A percentile compares a stretch with the other conserved stretches of the same genome.
Conservation (phyloP, 2,329 filamentous ascomycete genomes). For the Aureobasidium musti region DNA sequence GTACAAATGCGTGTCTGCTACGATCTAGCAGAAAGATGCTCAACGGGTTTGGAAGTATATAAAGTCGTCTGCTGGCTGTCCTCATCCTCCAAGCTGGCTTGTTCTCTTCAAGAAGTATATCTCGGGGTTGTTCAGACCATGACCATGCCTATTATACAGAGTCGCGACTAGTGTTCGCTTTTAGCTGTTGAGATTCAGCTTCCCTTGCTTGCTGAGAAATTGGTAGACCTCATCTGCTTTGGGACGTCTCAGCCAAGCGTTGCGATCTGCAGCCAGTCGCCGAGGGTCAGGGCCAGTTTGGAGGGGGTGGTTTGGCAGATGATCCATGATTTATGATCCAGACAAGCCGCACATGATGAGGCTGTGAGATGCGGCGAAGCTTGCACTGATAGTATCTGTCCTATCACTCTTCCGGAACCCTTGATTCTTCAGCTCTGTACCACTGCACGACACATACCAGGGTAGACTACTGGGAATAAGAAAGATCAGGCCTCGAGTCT, state of each 20-base stretch:
- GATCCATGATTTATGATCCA: conserved; percentile 13
- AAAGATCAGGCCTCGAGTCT: conserved; percentile 10
- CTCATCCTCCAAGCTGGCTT: not conserved
- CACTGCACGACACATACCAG: not conserved
- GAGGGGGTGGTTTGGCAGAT: conserved; percentile 13
- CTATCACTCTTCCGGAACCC: not conserved
- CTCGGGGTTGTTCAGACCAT: not conserved
- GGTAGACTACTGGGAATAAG: conserved; percentile 1
- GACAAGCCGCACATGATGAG: conserved; percentile 14
- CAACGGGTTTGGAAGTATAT: not conserved
- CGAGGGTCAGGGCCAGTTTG: conserved; percentile 9
- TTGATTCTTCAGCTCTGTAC: not conserved
- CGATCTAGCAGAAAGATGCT: not conserved
- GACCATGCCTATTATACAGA: not conserved
- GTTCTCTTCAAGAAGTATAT: not conserved
- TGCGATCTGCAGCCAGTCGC: conserved; percentile 16
- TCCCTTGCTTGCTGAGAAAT: not conserved
- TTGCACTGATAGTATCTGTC: not conserved
- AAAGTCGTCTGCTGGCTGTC: not conserved
- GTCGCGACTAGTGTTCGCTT: not conserved
- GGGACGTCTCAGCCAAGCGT: conserved; percentile 17
- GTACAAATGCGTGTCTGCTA: no score
- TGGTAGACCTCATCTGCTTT: not conserved
- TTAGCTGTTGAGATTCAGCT: not conserved
- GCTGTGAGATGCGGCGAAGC: conserved; percentile 10